A percentile compares a stretch with the other conserved stretches of the same genome.
Conservation (phyloP, 2,329 filamentous ascomycete genomes). For the Chaetomiaceae sp. region DNA sequence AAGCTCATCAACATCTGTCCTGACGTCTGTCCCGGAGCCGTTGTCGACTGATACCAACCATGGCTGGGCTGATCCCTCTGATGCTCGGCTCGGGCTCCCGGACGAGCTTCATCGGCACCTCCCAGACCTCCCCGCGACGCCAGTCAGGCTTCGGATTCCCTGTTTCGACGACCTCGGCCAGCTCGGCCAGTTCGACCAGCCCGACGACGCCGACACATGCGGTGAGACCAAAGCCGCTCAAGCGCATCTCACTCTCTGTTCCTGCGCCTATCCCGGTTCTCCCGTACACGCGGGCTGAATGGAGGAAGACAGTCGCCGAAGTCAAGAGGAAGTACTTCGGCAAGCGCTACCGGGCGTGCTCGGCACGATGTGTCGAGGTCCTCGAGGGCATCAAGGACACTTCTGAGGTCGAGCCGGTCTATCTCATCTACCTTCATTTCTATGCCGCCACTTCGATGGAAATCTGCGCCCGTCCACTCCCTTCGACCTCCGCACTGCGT, state of each 20-base stretch:
- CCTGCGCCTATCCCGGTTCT: conserved; percentile 26
- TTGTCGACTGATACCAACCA: conserved; percentile 15
- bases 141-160: conserved; percentile 7
- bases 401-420: conserved; percentile 45
- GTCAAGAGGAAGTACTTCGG: conserved; percentile 51
- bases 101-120: conserved; percentile 16
- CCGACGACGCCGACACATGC: conserved; percentile 12
- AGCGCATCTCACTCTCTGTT: conserved; percentile 24
- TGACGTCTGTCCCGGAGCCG: not conserved
- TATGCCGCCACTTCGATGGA: conserved; percentile 58
- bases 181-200: conserved; percentile 11
- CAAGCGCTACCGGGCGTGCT: conserved; percentile 49
- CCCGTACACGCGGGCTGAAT: conserved; percentile 45
- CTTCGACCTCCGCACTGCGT: conserved; percentile 42
- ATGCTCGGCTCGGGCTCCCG: conserved; percentile 27
- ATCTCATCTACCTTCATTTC: conserved; percentile 56
- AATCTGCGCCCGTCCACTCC: conserved; percentile 48
- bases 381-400: conserved; percentile 43
- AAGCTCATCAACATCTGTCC: not conserved
- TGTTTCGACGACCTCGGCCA: too few species aligned
- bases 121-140: conserved; percentile 6
- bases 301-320: conserved; percentile 47
- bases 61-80: conserved; percentile 28
- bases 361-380: conserved; percentile 48
- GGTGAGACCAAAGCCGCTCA: conserved; percentile 20